These are phyloP conservation scores for Solanum paucissectum DNA, from an alignment of 257 asterid genomes.

Conservation along the genomic window DNA sequence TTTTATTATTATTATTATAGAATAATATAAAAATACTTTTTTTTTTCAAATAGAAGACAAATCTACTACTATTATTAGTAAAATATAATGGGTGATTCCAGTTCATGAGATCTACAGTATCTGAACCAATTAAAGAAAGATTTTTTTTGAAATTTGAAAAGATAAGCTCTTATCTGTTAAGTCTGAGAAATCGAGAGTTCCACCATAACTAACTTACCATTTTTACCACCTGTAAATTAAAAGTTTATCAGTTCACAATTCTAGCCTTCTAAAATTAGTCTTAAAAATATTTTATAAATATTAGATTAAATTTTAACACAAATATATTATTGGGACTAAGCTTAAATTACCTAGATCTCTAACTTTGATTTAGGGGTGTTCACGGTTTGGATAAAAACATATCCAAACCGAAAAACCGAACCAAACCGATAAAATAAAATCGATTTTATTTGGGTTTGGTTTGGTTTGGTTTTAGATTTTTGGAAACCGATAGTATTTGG, in stretches of 20 bases:
- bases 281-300: not conserved
- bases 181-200: not conserved
- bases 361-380: not conserved
- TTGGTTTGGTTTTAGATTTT: too few species aligned
- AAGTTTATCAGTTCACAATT: not conserved
- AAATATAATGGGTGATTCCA: not conserved
- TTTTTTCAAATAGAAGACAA: not conserved
- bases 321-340: not conserved
- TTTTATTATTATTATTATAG: not conserved
- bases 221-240: not conserved
- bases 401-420: too few species aligned
- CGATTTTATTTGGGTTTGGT: too few species aligned
- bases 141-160: not conserved
- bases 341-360: not conserved
- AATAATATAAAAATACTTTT: not conserved
- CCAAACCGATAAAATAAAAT: too few species aligned
- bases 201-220: not conserved
- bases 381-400: too few species aligned
- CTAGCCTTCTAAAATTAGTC: not conserved
- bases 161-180: not conserved
- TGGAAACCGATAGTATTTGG: too few species aligned
- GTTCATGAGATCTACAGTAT: not conserved
- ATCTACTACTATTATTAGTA: not conserved
- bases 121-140: not conserved
- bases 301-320: not conserved